Base-by-base conservation (phyloP, 768 basidiomycete genomes). In the Inosperma sp. region DNA sequence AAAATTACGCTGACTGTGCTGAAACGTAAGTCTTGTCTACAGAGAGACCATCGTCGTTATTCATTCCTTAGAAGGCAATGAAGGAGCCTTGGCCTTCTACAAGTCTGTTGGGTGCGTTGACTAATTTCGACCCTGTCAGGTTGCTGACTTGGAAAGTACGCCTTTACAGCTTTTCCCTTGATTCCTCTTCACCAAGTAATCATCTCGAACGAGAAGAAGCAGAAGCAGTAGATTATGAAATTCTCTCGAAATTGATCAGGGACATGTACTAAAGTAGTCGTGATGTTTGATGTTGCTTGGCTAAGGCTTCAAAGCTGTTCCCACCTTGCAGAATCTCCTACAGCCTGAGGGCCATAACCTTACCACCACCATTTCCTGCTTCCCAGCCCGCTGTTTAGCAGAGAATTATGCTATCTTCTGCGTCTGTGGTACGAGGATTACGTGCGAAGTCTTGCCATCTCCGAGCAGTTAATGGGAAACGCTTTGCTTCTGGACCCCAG, bases 1-100 rank as follows among this genome's bases (percentile, higher is more conserved):
- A 89, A 84, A 61, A 65, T 87, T 22, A 78, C 84, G 73, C 75
- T 93, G 13, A 93, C 90, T 0, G 86, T 82, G 1, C 76, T 92
- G 56, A 83, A 81, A 76, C 73, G 89, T 88, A 27, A n/a, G 66
- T 51, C 4, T 10, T 7, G 17, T 26, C 25, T 39, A 16, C n/a
- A n/a, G n/a, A n/a, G n/a, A n/a, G n/a, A n/a, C n/a, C n/a, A n/a
- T n/a, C n/a, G n/a, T n/a, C n/a, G n/a, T n/a, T n/a, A n/a, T n/a
- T n/a, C n/a, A n/a, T n/a, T n/a, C n/a, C 5, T 1, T 16, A 19
- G 35, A 22, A 7, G 35, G 37, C 25, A 9, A 12, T n/a, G 12
- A 29, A 26, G 60, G 54, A 7, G 68, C 70, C 1, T 3, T 58
- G 4, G 51, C 56, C 14, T 85, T 88, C 56, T 89, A 90, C 62